Base-by-base conservation (phyloP, 2,329 filamentous ascomycete genomes). In the Botrytis squamosa region DNA sequence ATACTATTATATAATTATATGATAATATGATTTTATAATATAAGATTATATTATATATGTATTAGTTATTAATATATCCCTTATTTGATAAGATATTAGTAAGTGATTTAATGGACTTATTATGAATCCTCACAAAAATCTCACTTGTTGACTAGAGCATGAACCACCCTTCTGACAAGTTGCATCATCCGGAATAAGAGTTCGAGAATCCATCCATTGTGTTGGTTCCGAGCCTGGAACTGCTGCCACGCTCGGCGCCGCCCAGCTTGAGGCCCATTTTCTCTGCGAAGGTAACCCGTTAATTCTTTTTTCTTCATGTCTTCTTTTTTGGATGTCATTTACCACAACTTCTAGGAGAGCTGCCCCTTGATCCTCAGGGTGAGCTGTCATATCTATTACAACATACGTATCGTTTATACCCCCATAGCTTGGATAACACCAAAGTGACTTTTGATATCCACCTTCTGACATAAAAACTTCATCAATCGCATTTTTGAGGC, bases 221-320 rank as follows among this genome's bases (percentile, higher is more conserved):
- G 59, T 10, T 14, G 59, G 16, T n/a, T 12, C 9, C 10, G 4
- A 14, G 33, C 59, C 36, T 62, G 33, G 8, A 3, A 14, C 60
- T n/a, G 25, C 49, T 6, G 25, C 25, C 49, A 52, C 25, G 10
- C 25, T 52, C n/a, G 25, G 2, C 49, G 49, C 49, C 12, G 49
- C 49, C 59, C 59, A 38, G 22, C 22, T 5, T 62, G 59, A 20
- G 1, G 36, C 36, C 60, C 60, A 63, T 18, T 12, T 42, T 42
- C 8, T 42, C 22, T n/a, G 59, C 6, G 2, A 63, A n/a, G 3
- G 2, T 25, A 29, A 0, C 1, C 1, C n/a, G 7, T 42, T n/a
- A 9, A 42, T 40, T 29, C 42, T 5, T 42, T n/a, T 22, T 14
- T 25, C 4, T 62, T 25, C 4, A 38, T 25, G 5, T 38, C 38